Evolutionary conservation across 805 yeast genomes (phyloP).

Genomic region (Kuraishia cidri): DNA sequence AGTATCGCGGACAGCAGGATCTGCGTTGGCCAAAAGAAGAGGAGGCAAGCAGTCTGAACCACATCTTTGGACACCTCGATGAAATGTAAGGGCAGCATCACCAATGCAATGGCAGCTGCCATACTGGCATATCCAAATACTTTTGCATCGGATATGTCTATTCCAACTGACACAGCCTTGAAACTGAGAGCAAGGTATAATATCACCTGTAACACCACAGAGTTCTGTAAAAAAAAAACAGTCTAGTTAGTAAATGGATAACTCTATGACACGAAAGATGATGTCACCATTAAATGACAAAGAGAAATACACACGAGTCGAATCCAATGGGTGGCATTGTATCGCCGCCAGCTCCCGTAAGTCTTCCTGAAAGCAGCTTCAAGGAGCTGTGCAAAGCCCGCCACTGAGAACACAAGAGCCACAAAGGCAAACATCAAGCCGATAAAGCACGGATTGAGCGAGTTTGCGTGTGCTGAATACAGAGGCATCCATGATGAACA

Average conservation of each 20-base stretch:
- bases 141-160: constrained; percentile 2
- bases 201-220: constrained; percentile 5
- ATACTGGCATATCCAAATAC: constrained; percentile 6
- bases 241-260: constrained; percentile 7
- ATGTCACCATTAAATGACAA: constrained; percentile 3
- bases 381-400: constrained; percentile 6
- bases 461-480: constrained; percentile 11
- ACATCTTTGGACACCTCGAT: constrained; percentile 31
- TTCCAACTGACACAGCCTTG: background rate
- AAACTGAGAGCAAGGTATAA: constrained; percentile 3
- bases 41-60: constrained; percentile 25
- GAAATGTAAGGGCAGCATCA: constrained; percentile 32
- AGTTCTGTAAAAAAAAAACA: constrained; percentile 6
- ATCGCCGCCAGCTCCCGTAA: no score
- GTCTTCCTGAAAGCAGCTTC: no score
- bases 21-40: constrained; percentile 30
- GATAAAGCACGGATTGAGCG: constrained; percentile 21
- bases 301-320: background rate
- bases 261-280: no score
- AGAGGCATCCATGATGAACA: constrained; percentile 12
- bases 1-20: constrained; percentile 5
- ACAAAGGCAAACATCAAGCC: constrained; percentile 8
- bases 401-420: constrained; percentile 6
- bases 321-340: no score
- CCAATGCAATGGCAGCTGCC: constrained; percentile 7